Conservation (phyloP, 2,329 filamentous ascomycete species). For the Pseudogymnoascus sp. region DNA sequence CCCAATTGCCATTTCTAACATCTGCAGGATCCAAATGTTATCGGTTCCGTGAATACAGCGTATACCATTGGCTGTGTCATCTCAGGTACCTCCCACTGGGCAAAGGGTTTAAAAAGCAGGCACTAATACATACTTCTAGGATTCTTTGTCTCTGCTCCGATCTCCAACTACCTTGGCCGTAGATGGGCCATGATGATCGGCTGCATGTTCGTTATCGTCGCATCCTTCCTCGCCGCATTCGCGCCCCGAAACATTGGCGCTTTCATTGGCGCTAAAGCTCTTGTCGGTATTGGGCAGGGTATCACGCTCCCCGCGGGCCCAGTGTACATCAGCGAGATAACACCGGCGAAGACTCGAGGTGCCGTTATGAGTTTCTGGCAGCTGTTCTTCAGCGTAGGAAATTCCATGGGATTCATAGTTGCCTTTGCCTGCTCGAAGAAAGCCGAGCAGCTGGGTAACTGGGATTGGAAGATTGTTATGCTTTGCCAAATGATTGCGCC, state of each 20-base stretch:
- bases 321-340: constrained; percentile 48
- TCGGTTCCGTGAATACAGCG: constrained; percentile 1
- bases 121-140: background rate
- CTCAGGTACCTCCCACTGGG: background rate
- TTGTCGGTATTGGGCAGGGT: constrained; percentile 49
- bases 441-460: constrained; percentile 38
- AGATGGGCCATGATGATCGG: constrained; percentile 38
- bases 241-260: constrained; percentile 41
- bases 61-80: background rate
- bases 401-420: constrained; percentile 49
- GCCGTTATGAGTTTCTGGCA: constrained; percentile 53
- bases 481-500: constrained; percentile 49
- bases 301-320: constrained; percentile 45
- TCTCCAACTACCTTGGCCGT: constrained; percentile 2
- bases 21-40: background rate
- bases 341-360: constrained; percentile 45
- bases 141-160: background rate
- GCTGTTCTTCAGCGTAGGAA: constrained; percentile 48
- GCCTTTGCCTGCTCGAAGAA: constrained; percentile 45
- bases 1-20: background rate
- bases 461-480: constrained; percentile 51
- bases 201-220: constrained; percentile 43
- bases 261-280: constrained; percentile 45
- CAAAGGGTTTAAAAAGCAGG: background rate
- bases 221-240: constrained; percentile 48